Evolutionary conservation across 768 basidiomycete species (phyloP).

Genomic region (Trametes cingulata): DNA sequence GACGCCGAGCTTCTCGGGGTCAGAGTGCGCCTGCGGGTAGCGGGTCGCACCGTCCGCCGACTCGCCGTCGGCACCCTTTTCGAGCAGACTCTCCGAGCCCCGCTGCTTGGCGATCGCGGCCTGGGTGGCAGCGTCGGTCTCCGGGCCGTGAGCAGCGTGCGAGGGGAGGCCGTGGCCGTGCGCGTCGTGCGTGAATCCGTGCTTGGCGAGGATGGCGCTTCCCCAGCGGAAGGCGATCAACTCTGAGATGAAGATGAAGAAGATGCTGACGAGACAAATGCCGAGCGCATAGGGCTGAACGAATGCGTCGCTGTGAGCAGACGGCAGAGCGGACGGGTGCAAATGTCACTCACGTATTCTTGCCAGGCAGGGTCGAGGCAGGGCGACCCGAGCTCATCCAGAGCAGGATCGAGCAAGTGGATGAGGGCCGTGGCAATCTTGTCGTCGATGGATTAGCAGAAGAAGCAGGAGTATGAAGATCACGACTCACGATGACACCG

Average conservation of each 20-base stretch:
- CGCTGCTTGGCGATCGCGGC: conserved; percentile 9
- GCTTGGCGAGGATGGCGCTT: conserved; percentile 61
- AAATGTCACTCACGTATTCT: conserved; percentile 60
- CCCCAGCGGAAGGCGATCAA: conserved; percentile 88
- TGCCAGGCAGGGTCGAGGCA: conserved; percentile 75
- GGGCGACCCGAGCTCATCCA: conserved; percentile 64
- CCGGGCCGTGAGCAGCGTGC: conserved; percentile 74
- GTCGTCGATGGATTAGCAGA: conserved; percentile 3
- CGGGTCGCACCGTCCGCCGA: conserved; percentile 1
- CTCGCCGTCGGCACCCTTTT: conserved; percentile 7
- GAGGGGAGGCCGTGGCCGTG: conserved; percentile 63
- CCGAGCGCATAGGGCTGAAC: conserved; percentile 81
- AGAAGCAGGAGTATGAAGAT: background rate
- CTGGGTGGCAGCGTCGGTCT: conserved; percentile 32
- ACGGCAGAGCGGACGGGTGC: background rate
- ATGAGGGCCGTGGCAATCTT: conserved; percentile 91
- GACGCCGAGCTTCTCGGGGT: conserved; percentile 9
- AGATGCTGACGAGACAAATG: conserved; percentile 79
- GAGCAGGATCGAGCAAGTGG: conserved; percentile 75
- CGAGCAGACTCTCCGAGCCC: background rate
- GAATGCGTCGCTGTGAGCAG: background rate
- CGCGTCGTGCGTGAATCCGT: conserved; percentile 66
- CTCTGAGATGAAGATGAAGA: conserved; percentile 82
- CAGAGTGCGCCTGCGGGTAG: conserved; percentile 19
- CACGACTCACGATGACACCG: conserved; percentile 71